phyloP scores from a whole-genome alignment of 2,329 filamentous ascomycete species.

The Corinectria fuckeliana region DNA sequence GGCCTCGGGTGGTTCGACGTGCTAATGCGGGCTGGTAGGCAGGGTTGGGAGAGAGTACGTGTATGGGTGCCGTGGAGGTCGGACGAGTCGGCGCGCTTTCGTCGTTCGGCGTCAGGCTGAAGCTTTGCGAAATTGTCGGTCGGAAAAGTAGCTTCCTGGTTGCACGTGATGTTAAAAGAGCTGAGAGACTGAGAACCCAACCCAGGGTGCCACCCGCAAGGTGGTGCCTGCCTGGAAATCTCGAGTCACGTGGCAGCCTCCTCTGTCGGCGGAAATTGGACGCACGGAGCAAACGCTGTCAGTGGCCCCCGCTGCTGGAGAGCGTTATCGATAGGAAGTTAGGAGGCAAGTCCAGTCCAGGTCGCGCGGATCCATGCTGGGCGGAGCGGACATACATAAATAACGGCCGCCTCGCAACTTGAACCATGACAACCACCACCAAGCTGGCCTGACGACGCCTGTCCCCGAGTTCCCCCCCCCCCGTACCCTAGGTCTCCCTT shows the following conservation, averaged over 20 bases:
- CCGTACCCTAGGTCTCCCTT: slow-evolving; percentile 11
- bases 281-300: no score
- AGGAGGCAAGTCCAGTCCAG: not conserved
- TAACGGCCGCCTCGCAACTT: slow-evolving; percentile 31
- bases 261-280: slow-evolving; percentile 10
- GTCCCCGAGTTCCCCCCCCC: slow-evolving; percentile 20
- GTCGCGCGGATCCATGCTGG: slow-evolving; percentile 13
- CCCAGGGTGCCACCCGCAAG: not conserved
- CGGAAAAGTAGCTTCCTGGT: slow-evolving; percentile 35
- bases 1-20: slow-evolving; percentile 20
- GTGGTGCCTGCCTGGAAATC: not conserved
- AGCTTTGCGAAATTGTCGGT: slow-evolving; percentile 41
- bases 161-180: slow-evolving; percentile 29
- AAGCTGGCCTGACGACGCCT: slow-evolving; percentile 24
- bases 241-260: slow-evolving; percentile 3
- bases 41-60: not conserved
- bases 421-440: slow-evolving; percentile 32
- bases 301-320: no score
- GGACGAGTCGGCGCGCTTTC: slow-evolving; percentile 26
- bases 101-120: slow-evolving; percentile 38
- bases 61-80: slow-evolving; percentile 15
- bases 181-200: not conserved
- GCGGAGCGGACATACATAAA: slow-evolving; percentile 34
- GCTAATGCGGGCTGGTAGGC: slow-evolving; percentile 15
- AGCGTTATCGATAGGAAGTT: slow-evolving; percentile 32